These are phyloP conservation scores for Scedosporium dehoogii DNA, from an alignment of 2,329 filamentous ascomycete species.

Conservation along the genomic window DNA sequence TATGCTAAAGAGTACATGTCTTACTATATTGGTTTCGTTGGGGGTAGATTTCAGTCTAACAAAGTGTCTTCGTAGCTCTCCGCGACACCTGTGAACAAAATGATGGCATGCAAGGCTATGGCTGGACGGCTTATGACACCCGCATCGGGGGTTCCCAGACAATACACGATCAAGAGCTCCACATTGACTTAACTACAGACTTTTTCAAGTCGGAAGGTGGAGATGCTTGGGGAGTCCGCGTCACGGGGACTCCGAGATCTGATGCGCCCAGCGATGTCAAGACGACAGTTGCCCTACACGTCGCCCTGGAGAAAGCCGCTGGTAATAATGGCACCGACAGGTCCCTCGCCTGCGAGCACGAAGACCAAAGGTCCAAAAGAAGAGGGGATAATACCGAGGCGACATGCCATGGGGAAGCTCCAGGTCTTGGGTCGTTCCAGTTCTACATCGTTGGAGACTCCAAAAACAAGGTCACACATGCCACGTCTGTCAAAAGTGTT, in stretches of 20 bases:
- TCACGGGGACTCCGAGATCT: constrained; percentile 69
- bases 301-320: no score
- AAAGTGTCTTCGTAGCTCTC: constrained; percentile 48
- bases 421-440: no score
- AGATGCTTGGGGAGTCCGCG: constrained; percentile 83
- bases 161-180: constrained; percentile 82
- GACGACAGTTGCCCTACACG: no score
- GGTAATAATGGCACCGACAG: no score
- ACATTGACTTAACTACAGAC: constrained; percentile 80
- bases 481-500: constrained; percentile 66
- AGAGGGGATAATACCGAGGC: no score
- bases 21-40: constrained; percentile 18
- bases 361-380: no score
- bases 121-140: constrained; percentile 95
- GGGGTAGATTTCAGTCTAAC: neutral
- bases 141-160: constrained; percentile 78
- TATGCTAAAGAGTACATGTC: constrained; percentile 68
- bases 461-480: constrained; percentile 54
- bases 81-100: constrained; percentile 94
- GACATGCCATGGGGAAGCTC: no score
- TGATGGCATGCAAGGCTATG: constrained; percentile 88
- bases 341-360: no score
- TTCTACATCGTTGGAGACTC: constrained; percentile 41
- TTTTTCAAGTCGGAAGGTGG: constrained; percentile 92
- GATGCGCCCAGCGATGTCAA: constrained; percentile 49